A percentile compares a stretch with the other conserved stretches of the same genome.
These are phyloP conservation scores for Ophiocordyceps camponoti-floridani DNA, from an alignment of 2,329 filamentous ascomycete genomes.

Conservation along the genomic window DNA sequence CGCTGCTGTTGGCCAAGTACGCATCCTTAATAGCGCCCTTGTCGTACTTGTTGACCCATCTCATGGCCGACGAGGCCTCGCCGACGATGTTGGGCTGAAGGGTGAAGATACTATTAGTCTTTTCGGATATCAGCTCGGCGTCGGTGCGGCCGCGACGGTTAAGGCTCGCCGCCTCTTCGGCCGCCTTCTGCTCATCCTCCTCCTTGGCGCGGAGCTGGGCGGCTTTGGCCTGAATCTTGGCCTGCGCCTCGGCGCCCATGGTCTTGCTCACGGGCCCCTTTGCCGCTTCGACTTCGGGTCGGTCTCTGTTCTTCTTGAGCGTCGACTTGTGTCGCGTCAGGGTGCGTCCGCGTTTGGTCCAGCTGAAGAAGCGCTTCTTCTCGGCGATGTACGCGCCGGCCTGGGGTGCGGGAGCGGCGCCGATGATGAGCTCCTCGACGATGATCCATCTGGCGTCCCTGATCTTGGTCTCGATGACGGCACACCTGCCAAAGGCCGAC, in stretches of 20 bases:
- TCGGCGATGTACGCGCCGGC: constrained; percentile 82
- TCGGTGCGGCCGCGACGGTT: constrained; percentile 36
- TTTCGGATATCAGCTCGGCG: constrained; percentile 38
- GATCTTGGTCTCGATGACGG: constrained; percentile 78
- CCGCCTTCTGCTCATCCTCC: constrained; percentile 34
- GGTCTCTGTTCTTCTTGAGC: constrained; percentile 38
- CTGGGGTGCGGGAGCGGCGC: constrained; percentile 69
- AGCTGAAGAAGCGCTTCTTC: constrained; percentile 89
- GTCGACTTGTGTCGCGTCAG: constrained; percentile 52
- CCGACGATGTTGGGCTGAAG: constrained; percentile 69
- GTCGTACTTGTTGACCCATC: constrained; percentile 93
- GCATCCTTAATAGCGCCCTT: constrained; percentile 70
- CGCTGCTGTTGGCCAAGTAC: constrained; percentile 60
- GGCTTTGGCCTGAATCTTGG: constrained; percentile 80
- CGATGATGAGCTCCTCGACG: constrained; percentile 91
- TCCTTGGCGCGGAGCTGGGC: constrained; percentile 62
- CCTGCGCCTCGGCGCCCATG: constrained; percentile 80
- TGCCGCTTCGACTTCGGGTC: constrained; percentile 23
- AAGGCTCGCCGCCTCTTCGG: constrained; percentile 15
- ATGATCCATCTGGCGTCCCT: constrained; percentile 73
- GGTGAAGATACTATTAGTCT: constrained; percentile 82
- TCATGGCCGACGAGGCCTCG: constrained; percentile 85
- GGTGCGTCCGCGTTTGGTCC: constrained; percentile 50
- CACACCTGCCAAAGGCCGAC: constrained; percentile 83
- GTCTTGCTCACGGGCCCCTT: constrained; percentile 47